Conservation (phyloP, 139 green algal species). For the Picochlorum sp. region DNA sequence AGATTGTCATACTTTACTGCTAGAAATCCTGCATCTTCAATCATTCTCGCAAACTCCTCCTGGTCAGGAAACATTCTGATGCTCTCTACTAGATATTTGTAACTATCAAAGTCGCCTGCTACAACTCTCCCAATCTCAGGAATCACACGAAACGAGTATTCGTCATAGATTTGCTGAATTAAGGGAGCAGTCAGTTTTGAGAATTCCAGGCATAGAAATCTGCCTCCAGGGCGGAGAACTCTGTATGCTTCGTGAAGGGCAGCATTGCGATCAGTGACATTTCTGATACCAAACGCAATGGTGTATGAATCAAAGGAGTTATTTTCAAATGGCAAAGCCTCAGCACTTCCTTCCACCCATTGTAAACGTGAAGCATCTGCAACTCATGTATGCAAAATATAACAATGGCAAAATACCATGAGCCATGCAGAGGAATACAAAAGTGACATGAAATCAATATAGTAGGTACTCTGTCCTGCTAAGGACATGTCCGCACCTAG, state of each 20-base stretch:
- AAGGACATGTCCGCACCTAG: no score
- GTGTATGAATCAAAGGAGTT: constrained; percentile 83
- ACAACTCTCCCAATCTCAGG: constrained; percentile 77
- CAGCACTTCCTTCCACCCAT: constrained; percentile 81
- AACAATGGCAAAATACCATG: background rate
- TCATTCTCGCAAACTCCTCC: constrained; percentile 63
- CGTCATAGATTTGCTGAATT: constrained; percentile 80
- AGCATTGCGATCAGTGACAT: constrained; percentile 72
- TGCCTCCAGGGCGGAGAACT: constrained; percentile 71
- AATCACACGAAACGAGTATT: constrained; percentile 93
- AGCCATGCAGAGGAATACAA: background rate
- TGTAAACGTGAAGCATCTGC: background rate
- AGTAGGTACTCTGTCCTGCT: no score
- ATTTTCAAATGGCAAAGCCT: constrained; percentile 71
- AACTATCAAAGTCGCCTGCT: constrained; percentile 71
- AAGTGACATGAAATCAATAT: background rate
- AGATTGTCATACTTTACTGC: constrained; percentile 77
- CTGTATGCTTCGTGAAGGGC: constrained; percentile 75
- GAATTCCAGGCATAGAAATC: constrained; percentile 93
- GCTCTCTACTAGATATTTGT: constrained; percentile 97
- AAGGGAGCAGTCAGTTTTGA: constrained; percentile 50
- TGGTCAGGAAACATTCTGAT: constrained; percentile 88
- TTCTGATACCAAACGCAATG: constrained; percentile 96
- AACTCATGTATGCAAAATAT: background rate
- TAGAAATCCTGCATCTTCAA: constrained; percentile 72